Evolutionary conservation across 192 early-diverging fungal genomes (phyloP), one percentile per base, ranked within the genome.

Genomic region (Radiomyces spectabilis): DNA sequence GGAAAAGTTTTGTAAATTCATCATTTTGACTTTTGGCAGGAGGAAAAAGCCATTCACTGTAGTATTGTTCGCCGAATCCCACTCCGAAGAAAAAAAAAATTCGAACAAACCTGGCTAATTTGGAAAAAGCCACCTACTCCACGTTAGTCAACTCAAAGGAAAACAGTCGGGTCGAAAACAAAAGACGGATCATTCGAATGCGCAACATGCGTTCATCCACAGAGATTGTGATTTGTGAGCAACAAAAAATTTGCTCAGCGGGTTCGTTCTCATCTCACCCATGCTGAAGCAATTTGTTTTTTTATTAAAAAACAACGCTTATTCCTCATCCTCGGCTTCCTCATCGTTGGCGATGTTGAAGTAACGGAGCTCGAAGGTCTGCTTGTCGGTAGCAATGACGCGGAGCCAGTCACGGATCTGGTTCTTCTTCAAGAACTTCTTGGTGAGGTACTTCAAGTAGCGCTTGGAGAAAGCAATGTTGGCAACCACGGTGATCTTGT

Each of bases 341-440:
- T 77, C 86, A 51, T 79, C 77, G 61, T 77, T 77, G 63, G 77
- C 82, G 70, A 93, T 89, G 84, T 89, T 85, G 81, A 86, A 96
- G 89, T 97, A 99, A 58, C 84, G 80, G 76, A 99, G 86, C 80
- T 93, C 85, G 84, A 94, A 99, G 57, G 91, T 79, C 57, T 77
- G 71, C 86, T 93, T 92, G 83, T 74, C 69, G 60, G 80, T 74
- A 66, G 91, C 78, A 72, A 96, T 80, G 68, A 97, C 96, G 77
- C 96, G 94, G 69, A 99, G 79, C 86, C 87, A 97, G 82, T 99
- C 96, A 71, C 92, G 87, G 78, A 99, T 87, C 73, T 87, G 83
- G 85, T 96, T 79, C 90, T 99, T 95, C 92, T 99, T 99, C 77
- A 99, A 81, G 89, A 93, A 99, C 85, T 95, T 95, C 89, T 99